phyloP scores from a whole-genome alignment of 805 yeast species.

The Starmera amethionina region DNA sequence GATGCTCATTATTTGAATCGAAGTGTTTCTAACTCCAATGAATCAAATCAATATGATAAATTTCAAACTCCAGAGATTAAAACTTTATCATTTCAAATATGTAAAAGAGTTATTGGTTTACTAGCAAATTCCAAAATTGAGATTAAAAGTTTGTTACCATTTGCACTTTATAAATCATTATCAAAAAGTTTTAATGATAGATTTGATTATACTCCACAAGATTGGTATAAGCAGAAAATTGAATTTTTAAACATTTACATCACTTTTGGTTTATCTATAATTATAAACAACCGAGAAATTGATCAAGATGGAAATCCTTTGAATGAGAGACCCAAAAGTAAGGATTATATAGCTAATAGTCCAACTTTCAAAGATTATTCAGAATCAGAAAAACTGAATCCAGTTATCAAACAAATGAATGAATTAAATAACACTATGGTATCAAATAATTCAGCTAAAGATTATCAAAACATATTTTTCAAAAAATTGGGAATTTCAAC shows the following conservation, averaged over 20 bases:
- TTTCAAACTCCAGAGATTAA: conserved; percentile 41
- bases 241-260: conserved; percentile 68
- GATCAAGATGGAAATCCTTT: no score
- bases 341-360: conserved; percentile 1
- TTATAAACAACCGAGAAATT: conserved; percentile 22
- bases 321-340: no score
- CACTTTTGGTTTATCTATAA: conserved; percentile 61
- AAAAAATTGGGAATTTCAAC: no score
- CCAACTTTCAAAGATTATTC: conserved; percentile 6
- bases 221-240: conserved; percentile 41
- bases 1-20: conserved; percentile 29
- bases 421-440: no score
- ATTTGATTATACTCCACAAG: conserved; percentile 21
- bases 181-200: no score
- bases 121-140: conserved; percentile 39
- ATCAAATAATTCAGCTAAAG: no score
- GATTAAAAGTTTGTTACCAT: conserved; percentile 34
- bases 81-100: conserved; percentile 52
- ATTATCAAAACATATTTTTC: no score
- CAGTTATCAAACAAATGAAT: background rate
- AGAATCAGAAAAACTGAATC: conserved; percentile 5
- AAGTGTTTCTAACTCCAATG: conserved; percentile 1
- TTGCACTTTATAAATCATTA: conserved; percentile 36
- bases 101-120: conserved; percentile 61
- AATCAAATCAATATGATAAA: conserved; percentile 1